A percentile compares a stretch with the other conserved stretches of the same genome.
phyloP scores from a whole-genome alignment of 192 early-diverging fungal genomes.

The Oehlia diaphana region DNA sequence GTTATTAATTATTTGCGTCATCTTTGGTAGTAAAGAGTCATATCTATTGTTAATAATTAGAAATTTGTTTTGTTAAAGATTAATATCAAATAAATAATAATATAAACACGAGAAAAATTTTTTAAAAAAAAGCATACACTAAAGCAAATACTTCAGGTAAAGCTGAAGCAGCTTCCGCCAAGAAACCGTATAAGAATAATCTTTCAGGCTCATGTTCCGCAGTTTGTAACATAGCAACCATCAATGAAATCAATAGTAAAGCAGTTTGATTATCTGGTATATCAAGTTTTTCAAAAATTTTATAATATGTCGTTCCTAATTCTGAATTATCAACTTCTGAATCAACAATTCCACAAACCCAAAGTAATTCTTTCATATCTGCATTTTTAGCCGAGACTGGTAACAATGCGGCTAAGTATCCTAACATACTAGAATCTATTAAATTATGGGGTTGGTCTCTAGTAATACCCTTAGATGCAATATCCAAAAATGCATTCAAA shows the following conservation, averaged over 20 bases:
- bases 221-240: constrained; percentile 71
- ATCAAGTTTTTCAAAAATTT: constrained; percentile 66
- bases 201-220: constrained; percentile 73
- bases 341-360: constrained; percentile 52
- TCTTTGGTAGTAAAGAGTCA: constrained; percentile 69
- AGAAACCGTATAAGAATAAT: constrained; percentile 71
- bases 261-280: constrained; percentile 66
- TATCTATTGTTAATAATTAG: constrained; percentile 48
- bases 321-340: constrained; percentile 45
- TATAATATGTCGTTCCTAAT: constrained; percentile 54
- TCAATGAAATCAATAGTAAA: constrained; percentile 61
- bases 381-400: constrained; percentile 77
- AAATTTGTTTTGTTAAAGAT: not conserved
- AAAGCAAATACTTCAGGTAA: constrained; percentile 74
- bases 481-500: constrained; percentile 72
- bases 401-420: constrained; percentile 80
- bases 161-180: constrained; percentile 70
- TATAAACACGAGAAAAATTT: not conserved
- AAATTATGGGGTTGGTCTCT: constrained; percentile 26
- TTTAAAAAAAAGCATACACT: constrained; percentile 44
- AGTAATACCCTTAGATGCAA: constrained; percentile 58
- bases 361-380: constrained; percentile 58
- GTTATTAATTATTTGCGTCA: constrained; percentile 68
- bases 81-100: constrained; percentile 20
- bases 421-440: constrained; percentile 56